Evolutionary conservation across 2,329 filamentous ascomycete species (phyloP).

Genomic region (Phaeophleospora eucalypticola): DNA sequence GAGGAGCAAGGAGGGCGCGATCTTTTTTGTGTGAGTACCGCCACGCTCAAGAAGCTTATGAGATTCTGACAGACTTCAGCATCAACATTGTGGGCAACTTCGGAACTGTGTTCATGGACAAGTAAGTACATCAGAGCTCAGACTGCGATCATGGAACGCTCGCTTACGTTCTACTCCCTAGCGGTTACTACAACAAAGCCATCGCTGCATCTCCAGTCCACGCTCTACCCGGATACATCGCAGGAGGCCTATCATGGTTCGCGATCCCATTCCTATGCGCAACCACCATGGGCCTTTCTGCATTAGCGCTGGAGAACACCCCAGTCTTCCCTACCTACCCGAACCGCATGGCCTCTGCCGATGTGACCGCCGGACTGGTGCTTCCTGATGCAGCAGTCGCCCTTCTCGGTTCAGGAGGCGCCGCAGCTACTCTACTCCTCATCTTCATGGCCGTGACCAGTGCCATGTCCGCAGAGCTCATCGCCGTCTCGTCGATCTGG

Average conservation of each 20-base stretch:
- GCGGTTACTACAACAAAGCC: conserved; percentile 85
- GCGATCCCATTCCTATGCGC: conserved; percentile 87
- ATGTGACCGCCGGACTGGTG: conserved; percentile 78
- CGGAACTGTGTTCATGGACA: conserved; percentile 74
- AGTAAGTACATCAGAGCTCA: no score
- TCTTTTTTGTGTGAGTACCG: conserved; percentile 64
- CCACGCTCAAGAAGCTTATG: conserved; percentile 50
- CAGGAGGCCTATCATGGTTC: conserved; percentile 85
- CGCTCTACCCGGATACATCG: conserved; percentile 81
- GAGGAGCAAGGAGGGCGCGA: conserved; percentile 72
- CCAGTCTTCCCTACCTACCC: conserved; percentile 69
- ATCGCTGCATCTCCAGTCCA: conserved; percentile 81
- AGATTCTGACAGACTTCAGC: conserved; percentile 70
- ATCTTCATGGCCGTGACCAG: conserved; percentile 90
- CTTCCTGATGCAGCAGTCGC: conserved; percentile 82
- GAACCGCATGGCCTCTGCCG: conserved; percentile 64
- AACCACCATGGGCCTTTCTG: conserved; percentile 81
- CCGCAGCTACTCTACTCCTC: conserved; percentile 71
- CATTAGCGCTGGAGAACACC: conserved; percentile 71
- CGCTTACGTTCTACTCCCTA: no score
- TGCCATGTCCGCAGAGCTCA: conserved; percentile 76
- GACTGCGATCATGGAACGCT: conserved; percentile 82
- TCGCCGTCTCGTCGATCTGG: conserved; percentile 81
- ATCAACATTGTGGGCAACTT: conserved; percentile 80
- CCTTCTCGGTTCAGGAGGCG: conserved; percentile 75